These are phyloP conservation scores for Acanthamoeba healyi DNA, from an alignment of 208 protist species.

Conservation along the genomic window DNA sequence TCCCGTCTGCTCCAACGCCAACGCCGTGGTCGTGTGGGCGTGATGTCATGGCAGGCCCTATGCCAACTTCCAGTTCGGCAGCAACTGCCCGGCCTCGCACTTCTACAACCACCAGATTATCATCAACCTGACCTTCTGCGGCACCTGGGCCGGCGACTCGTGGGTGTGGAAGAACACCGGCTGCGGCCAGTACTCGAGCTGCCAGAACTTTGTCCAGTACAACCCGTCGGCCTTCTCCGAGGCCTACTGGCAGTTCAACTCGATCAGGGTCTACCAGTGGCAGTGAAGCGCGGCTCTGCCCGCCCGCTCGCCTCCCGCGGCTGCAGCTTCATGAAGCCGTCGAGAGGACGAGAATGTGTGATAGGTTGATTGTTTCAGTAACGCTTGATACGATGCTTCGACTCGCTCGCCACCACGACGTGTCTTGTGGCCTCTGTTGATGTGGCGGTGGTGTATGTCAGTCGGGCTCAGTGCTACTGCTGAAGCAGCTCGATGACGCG, in stretches of 20 bases:
- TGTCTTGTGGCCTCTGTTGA: too few relatives aligned
- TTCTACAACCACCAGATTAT: slow-evolving; percentile 46
- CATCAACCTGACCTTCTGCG: slow-evolving; percentile 57
- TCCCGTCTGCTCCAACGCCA: neutral
- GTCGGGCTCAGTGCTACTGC: neutral
- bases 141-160: slow-evolving; percentile 1
- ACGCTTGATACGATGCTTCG: too few relatives aligned
- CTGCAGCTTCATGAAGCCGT: too few relatives aligned
- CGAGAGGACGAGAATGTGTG: too few relatives aligned
- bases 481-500: slow-evolving; percentile 21
- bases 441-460: too few relatives aligned
- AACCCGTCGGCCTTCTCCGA: slow-evolving; percentile 10
- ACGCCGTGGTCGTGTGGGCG: neutral
- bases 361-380: too few relatives aligned
- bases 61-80: slow-evolving; percentile 15
- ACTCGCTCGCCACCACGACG: too few relatives aligned
- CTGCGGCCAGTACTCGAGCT: slow-evolving; percentile 18
- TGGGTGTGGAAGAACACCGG: slow-evolving; percentile 59
- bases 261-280: slow-evolving; percentile 35
- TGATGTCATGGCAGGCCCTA: neutral
- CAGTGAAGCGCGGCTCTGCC: too few relatives aligned
- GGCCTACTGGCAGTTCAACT: slow-evolving; percentile 37
- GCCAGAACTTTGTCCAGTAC: slow-evolving; percentile 60
- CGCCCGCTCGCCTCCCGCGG: too few relatives aligned
- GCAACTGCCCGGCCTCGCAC: slow-evolving; percentile 1